Base-by-base conservation (phyloP, 108 stramenopile genomes). In the Fistulifera pelliculosa region DNA sequence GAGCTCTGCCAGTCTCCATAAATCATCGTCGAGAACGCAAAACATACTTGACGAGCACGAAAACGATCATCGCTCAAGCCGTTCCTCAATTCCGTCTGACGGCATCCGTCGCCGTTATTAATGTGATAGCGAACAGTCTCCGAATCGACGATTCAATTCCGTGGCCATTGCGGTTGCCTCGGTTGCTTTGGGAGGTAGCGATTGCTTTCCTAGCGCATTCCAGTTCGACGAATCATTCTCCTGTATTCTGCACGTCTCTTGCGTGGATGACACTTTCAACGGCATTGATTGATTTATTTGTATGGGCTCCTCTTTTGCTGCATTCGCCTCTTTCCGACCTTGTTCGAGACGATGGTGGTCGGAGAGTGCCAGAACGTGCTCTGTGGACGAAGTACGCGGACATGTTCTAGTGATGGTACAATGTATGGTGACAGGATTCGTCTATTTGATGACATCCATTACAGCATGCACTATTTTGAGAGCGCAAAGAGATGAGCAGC, bases 281-380 rank as follows among this genome's bases (percentile, higher is more conserved):
- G 16, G 68, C 68, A 35, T 23, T 69, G 2, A 43, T 69, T 0
- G 68, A 69, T 27, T 16, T 63, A 18, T 69, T 69, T 31, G 14
- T 69, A 7, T 69, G 68, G 68, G 61, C 61, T 0, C 68, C 68
- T n/a, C 26, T 50, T 69, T 69, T 35, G 61, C 61, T 13, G 24
- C 39, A 0, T 48, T 58, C 22, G 62, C 68, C 10, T 28, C 25
- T 31, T 69, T 69, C 38, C 61, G 62, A 57, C 62, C 68, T 28
- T 69, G 68, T 27, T 39, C 58, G 61, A 38, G 16, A 27, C 28
- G 51, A 38, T 31, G 64, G 69, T 26, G 42, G 21, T 18, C 14
- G 57, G 17, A 63, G 64, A 31, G 59, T 59, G 42, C 47, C 49
- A 23, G 64, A 70, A 44, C 62, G 69, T 13, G 15, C 51, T 35